phyloP scores from a whole-genome alignment of 164 flowering plant genomes.

The Hamamelis virginiana region DNA sequence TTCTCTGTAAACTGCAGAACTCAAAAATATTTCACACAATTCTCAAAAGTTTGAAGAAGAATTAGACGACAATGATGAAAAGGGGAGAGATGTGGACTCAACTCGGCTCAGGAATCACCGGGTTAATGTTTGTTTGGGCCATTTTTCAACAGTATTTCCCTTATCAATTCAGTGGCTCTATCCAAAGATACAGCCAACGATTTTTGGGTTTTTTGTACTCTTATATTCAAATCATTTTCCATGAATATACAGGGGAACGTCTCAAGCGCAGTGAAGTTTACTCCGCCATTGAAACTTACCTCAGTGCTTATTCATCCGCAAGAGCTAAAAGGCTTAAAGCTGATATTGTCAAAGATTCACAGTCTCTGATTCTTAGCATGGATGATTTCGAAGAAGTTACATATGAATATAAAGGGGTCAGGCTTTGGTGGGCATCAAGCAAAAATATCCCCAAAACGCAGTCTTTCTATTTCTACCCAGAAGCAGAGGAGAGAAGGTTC shows the following conservation, averaged over 20 bases:
- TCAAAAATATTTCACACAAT: too few relatives aligned
- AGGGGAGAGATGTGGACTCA: constrained; percentile 7
- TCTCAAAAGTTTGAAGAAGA: too few relatives aligned
- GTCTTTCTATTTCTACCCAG: constrained; percentile 22
- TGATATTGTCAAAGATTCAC: neutral
- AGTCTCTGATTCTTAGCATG: constrained; percentile 35
- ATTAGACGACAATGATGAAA: too few relatives aligned
- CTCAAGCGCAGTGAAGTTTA: constrained; percentile 14
- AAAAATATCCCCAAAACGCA: constrained; percentile 2
- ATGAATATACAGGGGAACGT: constrained; percentile 12
- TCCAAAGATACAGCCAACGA: neutral
- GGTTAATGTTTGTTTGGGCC: constrained; percentile 7
- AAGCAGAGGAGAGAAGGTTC: constrained; percentile 21
- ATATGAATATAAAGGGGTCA: constrained; percentile 42
- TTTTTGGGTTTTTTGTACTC: constrained; percentile 1
- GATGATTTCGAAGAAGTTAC: constrained; percentile 55
- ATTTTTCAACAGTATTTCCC: constrained; percentile 9
- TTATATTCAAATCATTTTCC: constrained; percentile 16
- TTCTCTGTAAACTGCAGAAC: too few relatives aligned
- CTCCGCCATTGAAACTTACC: constrained; percentile 6
- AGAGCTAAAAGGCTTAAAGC: constrained; percentile 12
- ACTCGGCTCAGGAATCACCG: neutral
- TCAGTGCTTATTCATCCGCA: neutral
- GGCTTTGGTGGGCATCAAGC: constrained; percentile 43
- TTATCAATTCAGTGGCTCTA: neutral